A percentile compares a stretch with the other conserved stretches of the same genome.
phyloP scores from a whole-genome alignment of 1,284 basidiomycete genomes.

The Moesziomyces globuligerus region DNA sequence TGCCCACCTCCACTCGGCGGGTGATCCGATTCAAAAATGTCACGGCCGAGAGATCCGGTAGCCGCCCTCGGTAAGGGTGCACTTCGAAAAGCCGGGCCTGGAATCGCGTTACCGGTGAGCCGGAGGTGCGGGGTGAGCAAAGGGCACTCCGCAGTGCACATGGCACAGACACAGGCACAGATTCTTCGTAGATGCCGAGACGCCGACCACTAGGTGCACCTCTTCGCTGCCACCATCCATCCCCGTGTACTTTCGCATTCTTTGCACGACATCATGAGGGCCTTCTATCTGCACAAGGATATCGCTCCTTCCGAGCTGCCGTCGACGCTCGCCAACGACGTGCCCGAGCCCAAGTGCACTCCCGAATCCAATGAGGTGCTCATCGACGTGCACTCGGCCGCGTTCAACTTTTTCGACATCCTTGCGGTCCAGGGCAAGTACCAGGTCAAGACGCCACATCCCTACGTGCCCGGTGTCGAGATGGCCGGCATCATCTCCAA shows the following conservation, averaged over 20 bases:
- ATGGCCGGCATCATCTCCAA: conserved; percentile 82
- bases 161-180: no score
- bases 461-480: conserved; percentile 69
- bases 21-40: no score
- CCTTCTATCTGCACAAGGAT: conserved; percentile 59
- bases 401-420: conserved; percentile 62
- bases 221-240: conserved; percentile 4
- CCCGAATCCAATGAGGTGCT: conserved; percentile 51
- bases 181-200: no score
- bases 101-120: conserved; percentile 13
- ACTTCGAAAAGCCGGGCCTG: neutral
- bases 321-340: conserved; percentile 41
- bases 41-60: conserved; percentile 9
- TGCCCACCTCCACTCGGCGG: neutral
- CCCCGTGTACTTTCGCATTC: neutral
- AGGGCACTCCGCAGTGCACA: no score
- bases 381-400: conserved; percentile 69
- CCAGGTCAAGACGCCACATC: conserved; percentile 60
- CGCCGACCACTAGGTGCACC: no score
- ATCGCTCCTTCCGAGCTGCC: conserved; percentile 53
- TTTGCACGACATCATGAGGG: conserved; percentile 40
- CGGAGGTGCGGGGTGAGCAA: conserved; percentile 1
- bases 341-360: conserved; percentile 43
- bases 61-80: neutral
- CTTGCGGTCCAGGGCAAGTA: conserved; percentile 61